These are phyloP conservation scores for Tolypocladium nubicola DNA, from an alignment of 2,329 filamentous ascomycete genomes.

Conservation along the genomic window DNA sequence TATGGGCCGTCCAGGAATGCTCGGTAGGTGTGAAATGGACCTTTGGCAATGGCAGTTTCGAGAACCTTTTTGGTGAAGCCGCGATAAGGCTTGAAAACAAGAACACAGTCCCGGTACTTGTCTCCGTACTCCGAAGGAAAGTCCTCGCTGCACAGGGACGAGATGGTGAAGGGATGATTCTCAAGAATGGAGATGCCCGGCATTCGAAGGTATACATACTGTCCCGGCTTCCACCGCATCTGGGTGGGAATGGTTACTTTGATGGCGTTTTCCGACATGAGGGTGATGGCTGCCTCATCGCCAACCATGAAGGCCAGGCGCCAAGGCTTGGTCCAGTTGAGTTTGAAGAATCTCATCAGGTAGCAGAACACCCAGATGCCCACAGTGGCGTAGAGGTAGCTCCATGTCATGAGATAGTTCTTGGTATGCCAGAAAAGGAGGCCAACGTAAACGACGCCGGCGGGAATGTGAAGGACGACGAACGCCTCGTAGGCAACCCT, in stretches of 20 bases:
- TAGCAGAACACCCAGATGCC: constrained; percentile 73
- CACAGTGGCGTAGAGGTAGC: constrained; percentile 73
- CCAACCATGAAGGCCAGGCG: constrained; percentile 74
- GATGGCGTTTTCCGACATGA: constrained; percentile 88
- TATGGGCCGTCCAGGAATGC: constrained; percentile 93
- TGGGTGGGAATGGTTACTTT: constrained; percentile 92
- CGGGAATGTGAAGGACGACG: constrained; percentile 69
- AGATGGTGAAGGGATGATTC: constrained; percentile 92
- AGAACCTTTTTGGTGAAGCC: constrained; percentile 83
- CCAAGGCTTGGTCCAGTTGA: constrained; percentile 83
- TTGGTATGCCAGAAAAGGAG: constrained; percentile 94
- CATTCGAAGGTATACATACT: constrained; percentile 92
- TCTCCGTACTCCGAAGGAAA: constrained; percentile 89
- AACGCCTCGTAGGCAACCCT: constrained; percentile 78
- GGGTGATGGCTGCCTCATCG: constrained; percentile 79
- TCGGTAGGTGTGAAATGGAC: constrained; percentile 83
- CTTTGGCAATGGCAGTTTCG: constrained; percentile 73
- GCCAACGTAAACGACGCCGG: constrained; percentile 68
- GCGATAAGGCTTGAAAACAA: constrained; percentile 85
- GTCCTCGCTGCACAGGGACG: constrained; percentile 84
- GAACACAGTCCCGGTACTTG: constrained; percentile 74
- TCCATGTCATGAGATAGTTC: constrained; percentile 84
- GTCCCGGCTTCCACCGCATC: constrained; percentile 85
- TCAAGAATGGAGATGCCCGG: constrained; percentile 83
- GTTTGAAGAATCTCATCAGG: constrained; percentile 63